A percentile compares a stretch with the other conserved stretches of the same genome.
Conservation (phyloP, 768 basidiomycete genomes). For the Floccularia luteovirens region DNA sequence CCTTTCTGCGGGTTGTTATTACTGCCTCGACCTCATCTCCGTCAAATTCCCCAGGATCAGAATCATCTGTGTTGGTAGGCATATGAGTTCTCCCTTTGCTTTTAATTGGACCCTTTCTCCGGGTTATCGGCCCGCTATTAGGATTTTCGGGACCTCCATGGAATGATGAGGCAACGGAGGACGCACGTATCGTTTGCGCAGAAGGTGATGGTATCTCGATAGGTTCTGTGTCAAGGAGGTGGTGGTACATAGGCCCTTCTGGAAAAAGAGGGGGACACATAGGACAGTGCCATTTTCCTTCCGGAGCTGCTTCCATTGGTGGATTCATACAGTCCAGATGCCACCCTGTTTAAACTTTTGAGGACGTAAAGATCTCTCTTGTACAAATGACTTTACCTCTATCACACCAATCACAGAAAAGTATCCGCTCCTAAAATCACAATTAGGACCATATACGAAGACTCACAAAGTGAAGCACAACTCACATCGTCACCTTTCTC, state of each 20-base stretch:
- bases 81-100: conserved; percentile 18
- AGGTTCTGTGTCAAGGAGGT: conserved; percentile 3
- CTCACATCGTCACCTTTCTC: conserved; percentile 87
- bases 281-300: conserved; percentile 76
- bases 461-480: conserved; percentile 6
- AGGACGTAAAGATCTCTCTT: conserved; percentile 1
- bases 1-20: too few relatives aligned
- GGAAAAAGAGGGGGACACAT: conserved; percentile 35
- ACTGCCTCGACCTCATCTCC: conserved; percentile 14
- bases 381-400: conserved; percentile 45
- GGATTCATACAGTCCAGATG: conserved; percentile 78
- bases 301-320: conserved; percentile 61
- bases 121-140: conserved; percentile 7
- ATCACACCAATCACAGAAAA: conserved; percentile 95
- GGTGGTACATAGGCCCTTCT: conserved; percentile 8
- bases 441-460: background rate
- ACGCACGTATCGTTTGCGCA: conserved; percentile 15
- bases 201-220: conserved; percentile 7
- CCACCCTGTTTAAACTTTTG: conserved; percentile 47
- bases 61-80: background rate
- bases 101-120: conserved; percentile 10
- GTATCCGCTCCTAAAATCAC: conserved; percentile 52
- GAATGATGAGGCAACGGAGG: conserved; percentile 36
- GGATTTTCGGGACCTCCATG: background rate
- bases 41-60: background rate